These are phyloP conservation scores for Mycena crocata DNA, from an alignment of 768 basidiomycete genomes.

Conservation along the genomic window DNA sequence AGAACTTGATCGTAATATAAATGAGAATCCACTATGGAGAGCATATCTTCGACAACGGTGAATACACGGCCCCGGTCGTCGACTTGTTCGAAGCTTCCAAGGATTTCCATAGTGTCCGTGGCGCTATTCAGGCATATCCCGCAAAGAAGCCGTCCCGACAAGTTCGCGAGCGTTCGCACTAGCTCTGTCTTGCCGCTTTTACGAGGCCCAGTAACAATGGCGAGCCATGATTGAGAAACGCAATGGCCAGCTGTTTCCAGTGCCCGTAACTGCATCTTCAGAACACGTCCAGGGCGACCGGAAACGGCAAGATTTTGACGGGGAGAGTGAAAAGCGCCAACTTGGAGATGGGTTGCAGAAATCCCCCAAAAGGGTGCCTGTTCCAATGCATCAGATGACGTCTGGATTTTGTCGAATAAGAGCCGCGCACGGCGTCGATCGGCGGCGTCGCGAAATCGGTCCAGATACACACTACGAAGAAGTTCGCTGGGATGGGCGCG, in stretches of 20 bases:
- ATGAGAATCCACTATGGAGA: slow-evolving; percentile 51
- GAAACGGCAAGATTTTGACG: slow-evolving; percentile 51
- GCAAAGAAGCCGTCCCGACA: slow-evolving; percentile 74
- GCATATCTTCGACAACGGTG: slow-evolving; percentile 52
- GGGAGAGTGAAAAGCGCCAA: slow-evolving; percentile 69
- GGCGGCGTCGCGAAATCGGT: slow-evolving; percentile 81
- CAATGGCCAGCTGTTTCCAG: slow-evolving; percentile 83
- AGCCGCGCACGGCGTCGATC: slow-evolving; percentile 69
- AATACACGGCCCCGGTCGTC: slow-evolving; percentile 61
- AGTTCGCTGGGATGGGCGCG: slow-evolving; percentile 67
- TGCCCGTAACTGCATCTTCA: slow-evolving; percentile 72
- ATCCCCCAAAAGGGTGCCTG: slow-evolving; percentile 53
- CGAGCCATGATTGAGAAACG: slow-evolving; percentile 83
- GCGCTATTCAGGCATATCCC: slow-evolving; percentile 87
- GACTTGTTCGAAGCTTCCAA: slow-evolving; percentile 96
- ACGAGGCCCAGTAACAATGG: slow-evolving; percentile 85
- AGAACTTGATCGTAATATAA: slow-evolving; percentile 49
- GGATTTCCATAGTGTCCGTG: slow-evolving; percentile 92
- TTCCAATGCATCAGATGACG: slow-evolving; percentile 37
- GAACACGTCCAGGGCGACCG: slow-evolving; percentile 59
- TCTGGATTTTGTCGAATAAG: slow-evolving; percentile 65
- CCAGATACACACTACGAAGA: slow-evolving; percentile 81
- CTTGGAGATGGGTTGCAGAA: slow-evolving; percentile 63
- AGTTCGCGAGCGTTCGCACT: slow-evolving; percentile 74
- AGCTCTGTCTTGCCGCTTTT: slow-evolving; percentile 85